Evolutionary conservation across 495 filamentous ascomycete genomes (phyloP), one percentile per base, ranked within the genome.

Genomic region (Aspergillus kassunensis): DNA sequence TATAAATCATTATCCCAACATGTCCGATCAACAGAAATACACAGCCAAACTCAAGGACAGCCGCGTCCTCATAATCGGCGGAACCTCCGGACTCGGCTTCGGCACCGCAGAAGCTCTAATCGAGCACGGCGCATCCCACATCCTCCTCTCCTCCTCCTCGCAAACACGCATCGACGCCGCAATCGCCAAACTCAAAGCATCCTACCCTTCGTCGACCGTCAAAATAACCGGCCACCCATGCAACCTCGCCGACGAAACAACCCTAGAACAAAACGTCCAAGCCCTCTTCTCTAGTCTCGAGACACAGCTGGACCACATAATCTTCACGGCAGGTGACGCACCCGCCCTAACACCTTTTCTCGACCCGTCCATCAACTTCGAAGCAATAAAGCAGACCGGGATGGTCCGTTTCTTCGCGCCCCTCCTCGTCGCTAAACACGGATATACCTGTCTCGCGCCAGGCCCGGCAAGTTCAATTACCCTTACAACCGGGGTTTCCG

Each of bases 281-380:
- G 36, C 47, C 0, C 68, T 85, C 7, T 75, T 86, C 49, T 35
- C 68, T 1, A 62, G 68, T 6, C 45, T 55, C 21, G 57, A 53
- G 7, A 7, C 25, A 3, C 18, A 18, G 0, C 54, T 87, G 48
- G 72, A 87, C 63, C 85, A 88, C 55, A 70, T 88, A 23, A 76
- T 83, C 49, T 80, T 70, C 68, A 86, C 83, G 0, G 84, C 85
- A 0, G 82, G 73, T 5, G 69, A 78, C 13, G 31, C 75, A 5
- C 71, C 66, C 1, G 51, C 73, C 8, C 67, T 69, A 1, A 36
- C 35, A 3, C 15, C 48, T 0, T 40, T 54, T 27, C 67, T 82
- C 51, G 56, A 68, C 5, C 19, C 52, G 4, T 67, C 68, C 16
- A 30, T 3, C 3, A 2, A 6, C 1, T 37, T 37, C 34, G 34